Evolutionary conservation across 495 filamentous ascomycete species (phyloP), one percentile per base, ranked within the genome.

Genomic region (Rostrohypoxylon terebratum): DNA sequence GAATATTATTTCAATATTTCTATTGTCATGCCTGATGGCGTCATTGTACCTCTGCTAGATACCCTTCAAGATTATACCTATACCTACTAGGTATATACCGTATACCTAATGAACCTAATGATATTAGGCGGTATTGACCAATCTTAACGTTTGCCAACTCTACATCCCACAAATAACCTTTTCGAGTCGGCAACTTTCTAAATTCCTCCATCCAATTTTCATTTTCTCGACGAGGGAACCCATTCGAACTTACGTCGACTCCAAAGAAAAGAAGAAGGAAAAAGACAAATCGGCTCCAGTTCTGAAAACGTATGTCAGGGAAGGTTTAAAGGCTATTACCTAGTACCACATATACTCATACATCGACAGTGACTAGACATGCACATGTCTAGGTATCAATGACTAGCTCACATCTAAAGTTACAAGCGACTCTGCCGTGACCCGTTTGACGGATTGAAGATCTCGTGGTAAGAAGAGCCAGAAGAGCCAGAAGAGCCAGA

Each of bases 391-490:
- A 63, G 10, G 36, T 42, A 48, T 58, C 20, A 23, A 18, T 55
- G 34, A 16, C 34, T 58, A 58, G 54, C n/a, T 40, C 40, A 33
- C 23, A 13, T 40, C 54, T 59, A 59, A 36, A 59, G 55, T 59
- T 14, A 13, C 36, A 59, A 59, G 42, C 36, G 55, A 18, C 36
- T 34, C 36, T 55, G n/a, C 18, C 23, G n/a, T 55, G n/a, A n/a
- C n/a, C n/a, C n/a, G n/a, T n/a, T n/a, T 55, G 28, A 55, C 31
- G 14, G 51, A 36, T 55, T 55, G 51, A 55, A 55, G 28, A 55
- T 33, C 31, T 55, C 51, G 20, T 16, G 36, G 20, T n/a, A 68
- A 67, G 61, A 60, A 66, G 64, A 69, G 63, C 68, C 51, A n/a
- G n/a, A n/a, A n/a, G n/a, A n/a, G n/a, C n/a, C n/a, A n/a, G n/a